These are phyloP conservation scores for Toxoplasma gondii DNA, from an alignment of 169 alveolate genomes.

Conservation along the genomic window DNA sequence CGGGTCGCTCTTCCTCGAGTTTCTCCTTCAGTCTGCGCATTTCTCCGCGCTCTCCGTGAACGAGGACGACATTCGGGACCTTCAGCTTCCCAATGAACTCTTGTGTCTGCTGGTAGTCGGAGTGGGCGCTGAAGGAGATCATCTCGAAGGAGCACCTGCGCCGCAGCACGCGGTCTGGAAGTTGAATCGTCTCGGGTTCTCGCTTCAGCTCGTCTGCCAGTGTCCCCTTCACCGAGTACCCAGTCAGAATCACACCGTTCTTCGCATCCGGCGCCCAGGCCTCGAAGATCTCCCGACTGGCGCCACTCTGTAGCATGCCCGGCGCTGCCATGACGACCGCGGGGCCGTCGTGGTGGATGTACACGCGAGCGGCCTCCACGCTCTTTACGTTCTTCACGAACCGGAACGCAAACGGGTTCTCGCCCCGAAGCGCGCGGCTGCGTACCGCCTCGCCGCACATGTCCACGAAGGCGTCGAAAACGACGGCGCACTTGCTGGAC, in stretches of 20 bases:
- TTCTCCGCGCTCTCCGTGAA: conserved; percentile 68
- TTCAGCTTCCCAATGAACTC: conserved; percentile 43
- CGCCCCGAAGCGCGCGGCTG: conserved; percentile 76
- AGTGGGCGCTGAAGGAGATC: conserved; percentile 93
- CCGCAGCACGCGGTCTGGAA: conserved; percentile 72
- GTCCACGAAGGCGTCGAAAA: conserved; percentile 94
- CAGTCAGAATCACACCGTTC: conserved; percentile 96
- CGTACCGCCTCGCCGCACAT: conserved; percentile 94
- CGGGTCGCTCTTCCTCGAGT: conserved; percentile 45
- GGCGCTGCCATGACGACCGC: conserved; percentile 99
- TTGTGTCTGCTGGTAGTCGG: conserved; percentile 88
- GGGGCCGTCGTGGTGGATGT: conserved; percentile 81
- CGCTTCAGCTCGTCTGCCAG: conserved; percentile 95
- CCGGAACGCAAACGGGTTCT: conserved; percentile 89
- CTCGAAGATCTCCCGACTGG: conserved; percentile 94
- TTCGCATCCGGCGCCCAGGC: conserved; percentile 93
- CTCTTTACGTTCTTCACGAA: conserved; percentile 37
- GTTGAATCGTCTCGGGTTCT: conserved; percentile 88
- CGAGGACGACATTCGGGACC: conserved; percentile 64
- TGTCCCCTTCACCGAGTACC: conserved; percentile 97
- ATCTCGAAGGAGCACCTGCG: conserved; percentile 79
- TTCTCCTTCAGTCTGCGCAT: conserved; percentile 49
- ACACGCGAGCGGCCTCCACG: conserved; percentile 57
- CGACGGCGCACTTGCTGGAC: conserved; percentile 93
- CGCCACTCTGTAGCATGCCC: conserved; percentile 97